A percentile compares a stretch with the other conserved stretches of the same genome.
phyloP scores from a whole-genome alignment of 1,284 basidiomycete genomes.

The Ganoderma multipileum region DNA sequence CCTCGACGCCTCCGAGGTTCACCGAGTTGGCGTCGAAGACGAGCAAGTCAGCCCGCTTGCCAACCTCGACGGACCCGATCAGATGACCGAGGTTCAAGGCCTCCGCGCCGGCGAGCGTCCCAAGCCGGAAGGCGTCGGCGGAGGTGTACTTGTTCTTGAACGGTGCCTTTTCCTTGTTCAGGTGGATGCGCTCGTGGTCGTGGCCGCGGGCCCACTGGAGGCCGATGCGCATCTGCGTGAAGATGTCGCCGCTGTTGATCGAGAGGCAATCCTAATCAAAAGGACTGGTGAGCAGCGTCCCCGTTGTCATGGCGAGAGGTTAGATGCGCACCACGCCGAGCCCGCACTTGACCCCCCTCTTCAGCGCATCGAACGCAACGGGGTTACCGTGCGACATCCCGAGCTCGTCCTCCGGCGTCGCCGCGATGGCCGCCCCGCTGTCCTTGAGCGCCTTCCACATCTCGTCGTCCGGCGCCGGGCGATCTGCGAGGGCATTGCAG shows the following conservation, averaged over 20 bases:
- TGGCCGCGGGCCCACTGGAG: conserved; percentile 41
- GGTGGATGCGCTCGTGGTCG: conserved; percentile 35
- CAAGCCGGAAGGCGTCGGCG: conserved; percentile 42
- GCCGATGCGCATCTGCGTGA: conserved; percentile 42
- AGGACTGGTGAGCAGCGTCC: not conserved
- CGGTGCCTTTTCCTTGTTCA: conserved; percentile 30
- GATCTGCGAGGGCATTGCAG: conserved; percentile 40
- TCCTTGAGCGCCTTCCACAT: conserved; percentile 42
- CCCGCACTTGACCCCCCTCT: conserved; percentile 42
- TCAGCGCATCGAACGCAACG: conserved; percentile 39
- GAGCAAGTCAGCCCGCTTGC: conserved; percentile 43
- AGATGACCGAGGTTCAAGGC: conserved; percentile 37
- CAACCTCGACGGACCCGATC: conserved; percentile 43
- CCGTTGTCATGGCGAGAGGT: too few relatives aligned
- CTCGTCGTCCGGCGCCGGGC: conserved; percentile 37
- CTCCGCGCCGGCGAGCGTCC: conserved; percentile 43
- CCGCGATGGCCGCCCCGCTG: conserved; percentile 37
- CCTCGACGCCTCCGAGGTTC: conserved; percentile 38
- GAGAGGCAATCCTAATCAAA: conserved; percentile 37
- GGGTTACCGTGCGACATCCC: conserved; percentile 45
- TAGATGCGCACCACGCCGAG: conserved; percentile 37
- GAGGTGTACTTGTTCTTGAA: conserved; percentile 37
- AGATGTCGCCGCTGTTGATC: conserved; percentile 43
- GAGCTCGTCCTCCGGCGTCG: conserved; percentile 44
- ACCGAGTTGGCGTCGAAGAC: conserved; percentile 40